Evolutionary conservation across 371 early-diverging fungal species (phyloP).

Genomic region (Mortierella sp.): DNA sequence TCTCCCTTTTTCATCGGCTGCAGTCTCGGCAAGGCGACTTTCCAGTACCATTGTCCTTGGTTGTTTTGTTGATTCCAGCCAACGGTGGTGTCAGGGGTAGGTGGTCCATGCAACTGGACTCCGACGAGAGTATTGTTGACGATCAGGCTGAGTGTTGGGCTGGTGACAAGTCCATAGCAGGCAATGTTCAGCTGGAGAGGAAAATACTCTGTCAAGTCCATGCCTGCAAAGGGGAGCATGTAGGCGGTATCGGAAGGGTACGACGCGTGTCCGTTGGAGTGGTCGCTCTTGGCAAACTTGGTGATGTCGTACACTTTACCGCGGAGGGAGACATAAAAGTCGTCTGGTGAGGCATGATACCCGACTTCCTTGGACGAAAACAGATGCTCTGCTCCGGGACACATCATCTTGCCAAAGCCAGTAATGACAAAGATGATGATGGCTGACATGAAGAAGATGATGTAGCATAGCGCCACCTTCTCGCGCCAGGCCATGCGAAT

Average conservation of each 20-base stretch:
- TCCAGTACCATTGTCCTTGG: conserved; percentile 54
- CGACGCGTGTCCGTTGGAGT: conserved; percentile 58
- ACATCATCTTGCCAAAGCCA: conserved; percentile 68
- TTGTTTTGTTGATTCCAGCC: conserved; percentile 43
- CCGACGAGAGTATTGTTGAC: conserved; percentile 43
- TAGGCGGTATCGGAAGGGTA: conserved; percentile 65
- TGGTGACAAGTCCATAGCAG: conserved; percentile 67
- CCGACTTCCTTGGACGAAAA: conserved; percentile 64
- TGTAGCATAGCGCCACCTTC: conserved; percentile 85
- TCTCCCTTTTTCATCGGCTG: conserved; percentile 62
- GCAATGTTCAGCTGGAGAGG: conserved; percentile 78
- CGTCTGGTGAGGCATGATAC: conserved; percentile 62
- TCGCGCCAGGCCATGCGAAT: conserved; percentile 96
- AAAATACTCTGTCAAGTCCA: conserved; percentile 76
- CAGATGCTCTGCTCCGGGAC: conserved; percentile 66
- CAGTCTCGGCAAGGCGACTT: conserved; percentile 35
- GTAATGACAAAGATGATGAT: conserved; percentile 71
- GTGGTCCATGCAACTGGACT: conserved; percentile 41
- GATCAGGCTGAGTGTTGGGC: conserved; percentile 22
- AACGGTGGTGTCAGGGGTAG: conserved; percentile 45
- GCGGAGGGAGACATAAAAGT: conserved; percentile 73
- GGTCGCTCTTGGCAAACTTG: conserved; percentile 71
- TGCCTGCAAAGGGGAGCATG: conserved; percentile 78
- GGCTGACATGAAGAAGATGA: conserved; percentile 72
- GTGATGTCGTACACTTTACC: conserved; percentile 87